Base-by-base conservation (phyloP, 495 filamentous ascomycete genomes). In the Hypomontagnella monticulosa region DNA sequence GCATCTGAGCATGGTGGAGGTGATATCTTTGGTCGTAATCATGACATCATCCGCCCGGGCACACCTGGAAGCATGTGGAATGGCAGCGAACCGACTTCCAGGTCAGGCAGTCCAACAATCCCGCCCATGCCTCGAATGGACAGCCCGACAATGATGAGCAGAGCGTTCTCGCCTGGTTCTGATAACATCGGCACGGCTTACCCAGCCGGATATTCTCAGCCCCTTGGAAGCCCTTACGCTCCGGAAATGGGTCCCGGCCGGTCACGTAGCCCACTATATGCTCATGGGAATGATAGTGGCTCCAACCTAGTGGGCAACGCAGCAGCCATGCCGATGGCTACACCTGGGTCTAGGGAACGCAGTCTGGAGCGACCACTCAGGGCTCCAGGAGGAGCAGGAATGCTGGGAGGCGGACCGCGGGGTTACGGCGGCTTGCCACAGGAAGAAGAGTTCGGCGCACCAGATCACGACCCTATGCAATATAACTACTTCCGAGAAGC, bases 1-100 rank as follows among this genome's bases (percentile, higher is more conserved):
- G 86, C 86, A 0, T 91, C 91, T 7, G 93, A 96, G 44, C 88
- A 91, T 67, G 93, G 92, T 15, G 94, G 91, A 8, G 88, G 90
- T 19, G 84, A 85, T 43, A 83, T 93, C 12, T 93, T 88, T 68
- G 90, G 89, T 33, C 83, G 82, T 15, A 81, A 85, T 1, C 81
- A 85, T n/a, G 89, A 93, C 48, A 80, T 86, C 4, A 80, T 88
- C 44, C 84, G 90, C 15, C 87, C 88, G 0, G 85, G 86, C 7
- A 92, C 91, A 0, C 88, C 89, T 0, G 81, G 86, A 36, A 86
- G 81, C 20, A 77, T 80, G 27, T 77, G 67, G 50, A 68, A 62
- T 14, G 76, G 73, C n/a, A 75, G 75, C 10, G 76, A 78, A 8
- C 53, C 70, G 4, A 43, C 51, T 44, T 82, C 80, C 1, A 67